Conservation (phyloP, 1,139 yeast species). For the Yamadazyma conglobata region DNA sequence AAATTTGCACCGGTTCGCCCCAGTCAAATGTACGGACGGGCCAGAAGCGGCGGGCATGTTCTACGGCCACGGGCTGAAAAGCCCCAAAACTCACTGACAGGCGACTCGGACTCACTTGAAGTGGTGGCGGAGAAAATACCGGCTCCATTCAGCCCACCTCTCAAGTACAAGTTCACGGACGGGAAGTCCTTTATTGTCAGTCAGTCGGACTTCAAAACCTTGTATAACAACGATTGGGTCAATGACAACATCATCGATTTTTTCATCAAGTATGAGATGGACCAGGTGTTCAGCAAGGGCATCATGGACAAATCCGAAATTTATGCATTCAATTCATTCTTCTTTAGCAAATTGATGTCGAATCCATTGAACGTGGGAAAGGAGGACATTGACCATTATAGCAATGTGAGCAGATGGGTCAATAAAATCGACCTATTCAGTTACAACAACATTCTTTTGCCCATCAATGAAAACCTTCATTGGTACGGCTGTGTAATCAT, state of each 20-base stretch:
- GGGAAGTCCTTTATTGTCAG: constrained; percentile 49
- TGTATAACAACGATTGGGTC: constrained; percentile 71
- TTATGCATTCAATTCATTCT: constrained; percentile 78
- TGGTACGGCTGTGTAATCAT: constrained; percentile 84
- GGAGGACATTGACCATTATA: constrained; percentile 41
- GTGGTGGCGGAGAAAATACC: constrained; percentile 14
- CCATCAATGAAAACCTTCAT: constrained; percentile 77
- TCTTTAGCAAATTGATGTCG: constrained; percentile 62
- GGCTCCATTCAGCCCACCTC: constrained; percentile 46
- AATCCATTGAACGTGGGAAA: constrained; percentile 7
- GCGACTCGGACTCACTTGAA: too few species aligned
- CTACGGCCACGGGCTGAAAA: too few species aligned
- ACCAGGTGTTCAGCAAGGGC: constrained; percentile 29
- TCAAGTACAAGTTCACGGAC: constrained; percentile 48
- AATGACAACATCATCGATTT: constrained; percentile 74
- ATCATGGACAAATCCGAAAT: constrained; percentile 29
- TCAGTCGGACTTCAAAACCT: constrained; percentile 61
- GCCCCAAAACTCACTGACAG: too few species aligned
- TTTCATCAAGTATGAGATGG: constrained; percentile 57
- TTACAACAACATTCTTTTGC: constrained; percentile 65
- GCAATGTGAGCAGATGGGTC: constrained; percentile 78
- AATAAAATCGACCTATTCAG: constrained; percentile 61
- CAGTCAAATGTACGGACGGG: too few species aligned
- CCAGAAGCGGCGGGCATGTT: too few species aligned
- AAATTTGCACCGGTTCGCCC: too few species aligned